Percentiles rank a stretch among this genome's conserved stretches.
Evolutionary conservation across 2,329 filamentous ascomycete species (phyloP).

Genomic region (Pyrenochaeta sp.): DNA sequence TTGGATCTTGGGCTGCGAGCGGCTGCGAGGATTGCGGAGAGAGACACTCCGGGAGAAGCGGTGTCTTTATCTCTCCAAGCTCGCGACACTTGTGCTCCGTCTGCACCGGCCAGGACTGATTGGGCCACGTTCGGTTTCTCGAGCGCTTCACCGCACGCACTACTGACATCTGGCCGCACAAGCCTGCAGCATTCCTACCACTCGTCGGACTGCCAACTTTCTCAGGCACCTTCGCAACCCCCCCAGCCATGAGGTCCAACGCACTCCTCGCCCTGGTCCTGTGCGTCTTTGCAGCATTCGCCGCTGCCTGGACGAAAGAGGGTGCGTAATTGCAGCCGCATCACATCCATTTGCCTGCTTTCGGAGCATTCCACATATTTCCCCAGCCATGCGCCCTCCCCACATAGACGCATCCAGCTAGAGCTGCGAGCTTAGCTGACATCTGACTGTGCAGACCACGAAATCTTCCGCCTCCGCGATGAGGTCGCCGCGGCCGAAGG

Average conservation of each 20-base stretch:
- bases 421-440: constrained; percentile 27
- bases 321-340: constrained; percentile 60
- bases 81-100: constrained; percentile 9
- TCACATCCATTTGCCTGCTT: constrained; percentile 5
- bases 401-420: constrained; percentile 27
- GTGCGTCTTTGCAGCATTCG: constrained; percentile 71
- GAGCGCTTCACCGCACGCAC: constrained; percentile 30
- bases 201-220: constrained; percentile 29
- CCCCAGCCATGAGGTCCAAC: constrained; percentile 72
- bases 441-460: constrained; percentile 72
- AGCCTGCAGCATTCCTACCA: constrained; percentile 39
- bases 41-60: not conserved
- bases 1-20: constrained; percentile 7
- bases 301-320: constrained; percentile 88
- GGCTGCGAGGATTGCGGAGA: not conserved
- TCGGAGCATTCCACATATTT: constrained; percentile 11
- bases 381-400: constrained; percentile 9
- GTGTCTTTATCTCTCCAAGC: constrained; percentile 13
- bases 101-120: constrained; percentile 15
- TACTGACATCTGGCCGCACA: constrained; percentile 32
- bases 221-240: constrained; percentile 21
- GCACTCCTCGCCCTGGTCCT: constrained; percentile 72
- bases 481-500: constrained; percentile 82
- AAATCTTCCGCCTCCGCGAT: constrained; percentile 95
- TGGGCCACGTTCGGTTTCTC: constrained; percentile 38